Conservation (phyloP, 192 early-diverging fungal genomes). For the Diversispora eburnea region DNA sequence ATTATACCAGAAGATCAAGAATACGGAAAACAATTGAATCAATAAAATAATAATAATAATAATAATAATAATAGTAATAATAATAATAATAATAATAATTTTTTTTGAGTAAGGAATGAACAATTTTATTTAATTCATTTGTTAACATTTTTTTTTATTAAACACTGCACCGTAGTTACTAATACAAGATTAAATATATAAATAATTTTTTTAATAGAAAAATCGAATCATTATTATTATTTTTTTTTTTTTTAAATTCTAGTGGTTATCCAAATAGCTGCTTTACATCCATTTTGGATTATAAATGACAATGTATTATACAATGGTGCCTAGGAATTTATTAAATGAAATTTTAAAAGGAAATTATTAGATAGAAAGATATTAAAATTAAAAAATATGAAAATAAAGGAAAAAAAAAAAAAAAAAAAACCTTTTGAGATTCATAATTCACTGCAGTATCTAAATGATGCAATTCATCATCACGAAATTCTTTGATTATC, state of each 20-base stretch:
- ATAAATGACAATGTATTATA: constrained; percentile 67
- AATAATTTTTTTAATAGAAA: too few relatives aligned
- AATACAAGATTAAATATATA: too few relatives aligned
- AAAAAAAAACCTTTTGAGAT: constrained; percentile 56
- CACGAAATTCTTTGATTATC: constrained; percentile 82
- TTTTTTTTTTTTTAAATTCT: constrained; percentile 58
- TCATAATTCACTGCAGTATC: constrained; percentile 87
- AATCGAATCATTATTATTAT: too few relatives aligned
- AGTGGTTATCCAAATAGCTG: constrained; percentile 88
- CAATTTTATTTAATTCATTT: too few relatives aligned
- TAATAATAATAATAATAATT: too few relatives aligned
- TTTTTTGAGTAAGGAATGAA: too few relatives aligned
- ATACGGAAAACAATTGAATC: background rate
- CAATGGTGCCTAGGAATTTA: constrained; percentile 61
- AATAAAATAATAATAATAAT: too few relatives aligned
- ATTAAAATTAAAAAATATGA: constrained; percentile 1
- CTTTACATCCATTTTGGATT: constrained; percentile 84
- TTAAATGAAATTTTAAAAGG: background rate
- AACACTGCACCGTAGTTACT: too few relatives aligned
- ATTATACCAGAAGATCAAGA: constrained; percentile 30
- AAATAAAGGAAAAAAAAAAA: too few relatives aligned
- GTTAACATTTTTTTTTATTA: too few relatives aligned
- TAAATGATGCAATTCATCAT: constrained; percentile 94
- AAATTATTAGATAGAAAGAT: background rate
- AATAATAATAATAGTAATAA: too few relatives aligned